A percentile compares a stretch with the other conserved stretches of the same genome.
Evolutionary conservation across 2,329 filamentous ascomycete genomes (phyloP).

Genomic region (Epichloe elymi): DNA sequence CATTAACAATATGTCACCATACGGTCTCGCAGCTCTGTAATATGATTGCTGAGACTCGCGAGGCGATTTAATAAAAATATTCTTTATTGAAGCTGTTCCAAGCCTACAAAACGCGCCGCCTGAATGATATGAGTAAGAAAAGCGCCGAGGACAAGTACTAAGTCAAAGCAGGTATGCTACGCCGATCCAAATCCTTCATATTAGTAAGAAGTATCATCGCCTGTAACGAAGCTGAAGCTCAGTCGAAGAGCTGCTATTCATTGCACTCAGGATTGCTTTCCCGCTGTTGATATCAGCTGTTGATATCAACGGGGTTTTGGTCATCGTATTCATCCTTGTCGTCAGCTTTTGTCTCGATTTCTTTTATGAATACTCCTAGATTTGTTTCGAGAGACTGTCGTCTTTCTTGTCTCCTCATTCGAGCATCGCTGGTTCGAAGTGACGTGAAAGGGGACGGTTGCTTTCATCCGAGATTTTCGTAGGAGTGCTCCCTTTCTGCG

Average conservation of each 20-base stretch:
- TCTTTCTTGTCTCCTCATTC: not conserved
- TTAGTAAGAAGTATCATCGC: too few species aligned
- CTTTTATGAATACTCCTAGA: not conserved
- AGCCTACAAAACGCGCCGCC: not conserved
- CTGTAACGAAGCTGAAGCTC: too few species aligned
- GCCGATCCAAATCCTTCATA: too few species aligned
- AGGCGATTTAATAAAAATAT: not conserved
- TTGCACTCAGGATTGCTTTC: too few species aligned
- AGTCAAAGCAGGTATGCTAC: not conserved
- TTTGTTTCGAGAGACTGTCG: not conserved
- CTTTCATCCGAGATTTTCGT: not conserved
- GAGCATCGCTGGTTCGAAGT: not conserved
- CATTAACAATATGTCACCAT: too few species aligned
- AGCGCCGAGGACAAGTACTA: not conserved
- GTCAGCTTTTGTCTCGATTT: not conserved
- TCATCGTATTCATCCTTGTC: too few species aligned
- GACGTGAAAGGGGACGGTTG: not conserved
- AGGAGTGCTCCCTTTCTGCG: not conserved
- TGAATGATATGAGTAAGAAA: not conserved
- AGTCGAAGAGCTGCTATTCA: too few species aligned
- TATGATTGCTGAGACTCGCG: not conserved
- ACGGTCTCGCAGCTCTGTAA: not conserved
- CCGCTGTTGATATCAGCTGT: too few species aligned
- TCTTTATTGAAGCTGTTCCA: not conserved
- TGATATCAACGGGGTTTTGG: not conserved